Conservation (phyloP, 2,329 filamentous ascomycete genomes). For the Pyrenophora tritici-repentis region DNA sequence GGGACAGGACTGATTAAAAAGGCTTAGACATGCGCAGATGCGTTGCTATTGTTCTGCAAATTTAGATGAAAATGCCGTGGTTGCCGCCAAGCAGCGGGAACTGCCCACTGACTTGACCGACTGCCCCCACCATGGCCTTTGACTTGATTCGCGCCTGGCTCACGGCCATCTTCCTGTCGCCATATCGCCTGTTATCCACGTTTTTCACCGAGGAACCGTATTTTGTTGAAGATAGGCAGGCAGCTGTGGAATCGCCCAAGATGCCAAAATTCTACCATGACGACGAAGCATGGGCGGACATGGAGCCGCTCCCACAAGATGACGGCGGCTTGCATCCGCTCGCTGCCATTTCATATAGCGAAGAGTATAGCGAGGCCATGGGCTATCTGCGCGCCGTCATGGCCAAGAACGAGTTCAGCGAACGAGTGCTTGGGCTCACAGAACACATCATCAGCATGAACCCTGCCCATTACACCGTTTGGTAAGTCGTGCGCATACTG, state of each 20-base stretch:
- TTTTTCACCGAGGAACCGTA: conserved; percentile 6
- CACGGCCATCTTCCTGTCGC: conserved; percentile 14
- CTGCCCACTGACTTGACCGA: conserved; percentile 2
- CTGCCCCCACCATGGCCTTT: conserved; percentile 22
- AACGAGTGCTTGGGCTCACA: conserved; percentile 78
- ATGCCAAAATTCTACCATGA: conserved; percentile 58
- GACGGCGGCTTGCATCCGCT: conserved; percentile 78
- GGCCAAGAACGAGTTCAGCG: conserved; percentile 81
- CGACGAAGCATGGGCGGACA: conserved; percentile 81
- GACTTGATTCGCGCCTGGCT: conserved; percentile 25
- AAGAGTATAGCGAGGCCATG: conserved; percentile 89
- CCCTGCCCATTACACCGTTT: conserved; percentile 97
- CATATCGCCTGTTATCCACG: conserved; percentile 16
- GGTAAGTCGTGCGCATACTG: conserved; percentile 56
- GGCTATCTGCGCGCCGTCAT: conserved; percentile 93
- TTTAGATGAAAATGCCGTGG: conserved; percentile 14
- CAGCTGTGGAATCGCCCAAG: conserved; percentile 11
- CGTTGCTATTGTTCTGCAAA: conserved; percentile 24
- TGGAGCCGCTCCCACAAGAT: conserved; percentile 79
- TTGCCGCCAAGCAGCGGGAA: conserved; percentile 19
- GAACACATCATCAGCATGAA: conserved; percentile 91
- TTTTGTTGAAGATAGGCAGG: background rate
- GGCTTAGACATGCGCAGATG: background rate
- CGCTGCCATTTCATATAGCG: conserved; percentile 88
- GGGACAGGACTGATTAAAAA: too few species aligned